Evolutionary conservation across 2,329 filamentous ascomycete species (phyloP).

Genomic region (Trichophyton simii): DNA sequence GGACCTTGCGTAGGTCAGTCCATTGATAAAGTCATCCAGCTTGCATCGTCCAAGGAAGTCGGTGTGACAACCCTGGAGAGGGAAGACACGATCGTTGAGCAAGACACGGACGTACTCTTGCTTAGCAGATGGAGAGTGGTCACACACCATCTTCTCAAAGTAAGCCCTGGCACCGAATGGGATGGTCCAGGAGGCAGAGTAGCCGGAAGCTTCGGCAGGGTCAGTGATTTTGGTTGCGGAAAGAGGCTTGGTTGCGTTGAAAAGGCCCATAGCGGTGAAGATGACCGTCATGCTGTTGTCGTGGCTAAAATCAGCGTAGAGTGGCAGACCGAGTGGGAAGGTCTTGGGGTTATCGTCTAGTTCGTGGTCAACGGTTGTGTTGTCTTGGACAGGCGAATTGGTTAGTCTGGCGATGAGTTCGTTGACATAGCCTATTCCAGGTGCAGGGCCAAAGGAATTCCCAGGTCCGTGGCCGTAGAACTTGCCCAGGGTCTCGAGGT

Average conservation of each 20-base stretch:
- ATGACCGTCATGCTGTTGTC: constrained; percentile 77
- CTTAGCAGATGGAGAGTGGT: constrained; percentile 17
- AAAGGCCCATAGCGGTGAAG: constrained; percentile 65
- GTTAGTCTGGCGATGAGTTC: constrained; percentile 77
- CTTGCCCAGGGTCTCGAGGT: constrained; percentile 66
- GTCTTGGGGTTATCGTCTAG: constrained; percentile 54
- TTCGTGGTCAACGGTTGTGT: constrained; percentile 65
- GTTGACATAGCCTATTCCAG: constrained; percentile 78
- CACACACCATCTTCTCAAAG: constrained; percentile 74
- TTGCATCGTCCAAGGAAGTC: constrained; percentile 61
- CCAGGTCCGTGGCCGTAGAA: constrained; percentile 72
- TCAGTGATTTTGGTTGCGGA: constrained; percentile 39
- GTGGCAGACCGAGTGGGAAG: constrained; percentile 55
- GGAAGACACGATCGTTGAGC: constrained; percentile 71
- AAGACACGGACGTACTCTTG: constrained; percentile 68
- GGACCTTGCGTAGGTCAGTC: constrained; percentile 56
- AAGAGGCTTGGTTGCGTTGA: constrained; percentile 50
- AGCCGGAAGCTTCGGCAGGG: constrained; percentile 49
- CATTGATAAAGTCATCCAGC: constrained; percentile 58
- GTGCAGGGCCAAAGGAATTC: constrained; percentile 65
- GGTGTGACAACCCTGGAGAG: constrained; percentile 55
- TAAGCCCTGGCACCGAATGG: constrained; percentile 73
- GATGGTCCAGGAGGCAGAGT: constrained; percentile 63
- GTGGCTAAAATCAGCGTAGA: constrained; percentile 87
- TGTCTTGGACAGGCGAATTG: constrained; percentile 52